Evolutionary conservation across 1,139 yeast species (phyloP).

Genomic region (Kluyveromyces sp.): DNA sequence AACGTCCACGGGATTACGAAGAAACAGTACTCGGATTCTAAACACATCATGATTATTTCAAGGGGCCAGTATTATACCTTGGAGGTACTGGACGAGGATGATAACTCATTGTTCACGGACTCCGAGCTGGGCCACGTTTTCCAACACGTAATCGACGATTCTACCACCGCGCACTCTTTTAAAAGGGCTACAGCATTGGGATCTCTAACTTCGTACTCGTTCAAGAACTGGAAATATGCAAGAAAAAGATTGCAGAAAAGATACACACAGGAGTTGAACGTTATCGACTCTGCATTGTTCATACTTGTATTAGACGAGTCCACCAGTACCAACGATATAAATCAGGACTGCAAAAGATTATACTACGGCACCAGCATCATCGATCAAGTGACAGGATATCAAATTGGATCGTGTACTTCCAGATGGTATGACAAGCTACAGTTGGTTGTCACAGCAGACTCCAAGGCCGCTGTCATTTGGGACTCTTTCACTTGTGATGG

Average conservation of each 20-base stretch:
- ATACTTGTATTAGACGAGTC: conserved; percentile 66
- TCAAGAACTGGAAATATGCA: conserved; percentile 55
- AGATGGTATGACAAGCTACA: conserved; percentile 78
- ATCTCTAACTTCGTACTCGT: conserved; percentile 61
- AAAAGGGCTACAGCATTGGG: conserved; percentile 53
- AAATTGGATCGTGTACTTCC: conserved; percentile 67
- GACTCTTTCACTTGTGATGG: conserved; percentile 73
- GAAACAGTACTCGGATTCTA: conserved; percentile 31
- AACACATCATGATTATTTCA: conserved; percentile 52
- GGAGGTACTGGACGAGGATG: conserved; percentile 44
- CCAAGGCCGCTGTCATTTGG: conserved; percentile 75
- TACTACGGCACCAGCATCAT: conserved; percentile 61
- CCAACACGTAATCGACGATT: conserved; percentile 42
- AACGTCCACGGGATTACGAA: conserved; percentile 36
- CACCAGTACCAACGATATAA: conserved; percentile 38
- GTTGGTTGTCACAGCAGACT: conserved; percentile 57
- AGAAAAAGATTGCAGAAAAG: conserved; percentile 42
- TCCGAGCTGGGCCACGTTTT: conserved; percentile 49
- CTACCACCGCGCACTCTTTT: conserved; percentile 36
- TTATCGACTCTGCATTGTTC: conserved; percentile 59
- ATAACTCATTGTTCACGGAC: conserved; percentile 45
- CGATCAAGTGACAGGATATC: conserved; percentile 48
- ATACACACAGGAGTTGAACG: conserved; percentile 39
- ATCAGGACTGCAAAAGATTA: conserved; percentile 41
- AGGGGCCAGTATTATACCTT: conserved; percentile 57